Evolutionary conservation across 169 alveolate species (phyloP).

Genomic region (Plasmodium gaboni): DNA sequence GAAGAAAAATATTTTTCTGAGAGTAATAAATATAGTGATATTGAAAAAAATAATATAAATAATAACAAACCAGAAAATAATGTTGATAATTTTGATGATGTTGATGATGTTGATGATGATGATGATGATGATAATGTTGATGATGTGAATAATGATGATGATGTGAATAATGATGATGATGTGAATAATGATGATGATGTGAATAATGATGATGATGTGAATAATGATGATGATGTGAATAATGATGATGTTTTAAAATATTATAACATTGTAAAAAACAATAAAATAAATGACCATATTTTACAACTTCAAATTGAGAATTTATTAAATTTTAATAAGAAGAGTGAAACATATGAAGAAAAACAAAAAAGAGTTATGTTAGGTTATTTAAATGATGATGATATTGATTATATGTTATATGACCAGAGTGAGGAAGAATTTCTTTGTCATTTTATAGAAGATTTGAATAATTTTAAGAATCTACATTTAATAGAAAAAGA

Average conservation of each 20-base stretch:
- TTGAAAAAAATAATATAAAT: not conserved
- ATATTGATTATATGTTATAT: slow-evolving; percentile 21
- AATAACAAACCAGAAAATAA: not conserved
- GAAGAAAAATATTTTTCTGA: not conserved
- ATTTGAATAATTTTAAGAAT: slow-evolving; percentile 33
- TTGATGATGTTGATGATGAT: slow-evolving; percentile 36
- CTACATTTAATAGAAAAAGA: not conserved
- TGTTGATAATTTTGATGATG: not conserved
- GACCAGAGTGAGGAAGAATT: not conserved
- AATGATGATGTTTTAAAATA: slow-evolving; percentile 73
- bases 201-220: not conserved
- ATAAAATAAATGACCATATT: slow-evolving; percentile 32
- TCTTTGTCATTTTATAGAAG: slow-evolving; percentile 16
- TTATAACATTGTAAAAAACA: slow-evolving; percentile 27
- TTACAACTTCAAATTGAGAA: slow-evolving; percentile 46
- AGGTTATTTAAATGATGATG: slow-evolving; percentile 40
- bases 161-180: not conserved
- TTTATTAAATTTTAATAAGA: slow-evolving; percentile 34
- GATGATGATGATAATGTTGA: not conserved
- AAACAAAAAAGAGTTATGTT: slow-evolving; percentile 19
- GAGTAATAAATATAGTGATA: not conserved
- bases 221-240: not conserved
- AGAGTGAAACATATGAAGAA: slow-evolving; percentile 49
- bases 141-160: slow-evolving; percentile 30
- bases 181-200: slow-evolving; percentile 31